These are phyloP conservation scores for Trichosporon coremiiforme DNA, from an alignment of 1,284 basidiomycete species.

Conservation along the genomic window DNA sequence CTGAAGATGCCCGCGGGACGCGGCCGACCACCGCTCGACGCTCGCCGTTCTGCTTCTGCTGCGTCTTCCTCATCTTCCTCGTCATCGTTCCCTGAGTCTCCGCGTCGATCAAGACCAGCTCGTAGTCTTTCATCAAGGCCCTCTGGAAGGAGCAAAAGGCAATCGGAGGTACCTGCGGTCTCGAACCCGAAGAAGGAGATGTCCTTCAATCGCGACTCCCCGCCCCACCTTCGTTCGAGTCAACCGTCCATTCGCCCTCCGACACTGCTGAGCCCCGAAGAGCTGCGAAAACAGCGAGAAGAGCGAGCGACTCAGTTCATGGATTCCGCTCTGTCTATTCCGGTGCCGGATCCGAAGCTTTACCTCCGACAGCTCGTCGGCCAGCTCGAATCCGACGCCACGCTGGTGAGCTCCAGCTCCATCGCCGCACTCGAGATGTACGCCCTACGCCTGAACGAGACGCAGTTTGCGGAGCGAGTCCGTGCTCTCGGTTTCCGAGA, in stretches of 20 bases:
- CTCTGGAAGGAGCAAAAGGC: background rate
- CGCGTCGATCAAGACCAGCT: background rate
- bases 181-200: background rate
- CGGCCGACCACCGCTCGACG: background rate
- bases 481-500: background rate
- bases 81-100: background rate
- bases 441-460: conserved; percentile 4
- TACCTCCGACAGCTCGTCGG: background rate
- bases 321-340: background rate
- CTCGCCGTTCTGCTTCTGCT: background rate
- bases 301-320: background rate
- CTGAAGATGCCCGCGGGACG: conserved; percentile 7
- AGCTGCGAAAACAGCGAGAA: background rate
- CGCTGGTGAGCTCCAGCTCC: background rate
- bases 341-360: background rate
- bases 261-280: background rate
- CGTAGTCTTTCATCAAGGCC: background rate
- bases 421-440: background rate
- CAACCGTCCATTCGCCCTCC: background rate
- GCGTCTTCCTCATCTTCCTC: background rate
- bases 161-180: background rate
- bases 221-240: background rate
- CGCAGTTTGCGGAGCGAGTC: background rate
- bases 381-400: background rate
- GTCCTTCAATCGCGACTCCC: background rate